A percentile compares a stretch with the other conserved stretches of the same genome.
Conservation (phyloP, 2,329 filamentous ascomycete species). For the Alternaria solani region DNA sequence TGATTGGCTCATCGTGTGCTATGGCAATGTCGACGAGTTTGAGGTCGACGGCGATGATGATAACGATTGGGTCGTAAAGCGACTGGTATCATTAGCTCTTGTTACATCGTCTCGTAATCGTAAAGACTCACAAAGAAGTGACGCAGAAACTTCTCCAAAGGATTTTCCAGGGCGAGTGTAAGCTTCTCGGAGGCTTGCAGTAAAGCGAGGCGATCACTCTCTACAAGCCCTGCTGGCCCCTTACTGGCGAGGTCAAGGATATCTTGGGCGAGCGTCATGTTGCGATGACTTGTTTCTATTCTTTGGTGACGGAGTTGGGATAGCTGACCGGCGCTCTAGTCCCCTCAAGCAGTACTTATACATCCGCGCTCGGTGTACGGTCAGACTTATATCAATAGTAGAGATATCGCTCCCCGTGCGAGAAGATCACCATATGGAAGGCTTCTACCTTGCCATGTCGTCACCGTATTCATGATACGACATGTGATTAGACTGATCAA, state of each 20-base stretch:
- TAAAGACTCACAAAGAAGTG: conserved; percentile 6
- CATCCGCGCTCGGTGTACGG: not conserved
- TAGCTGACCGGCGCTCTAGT: not conserved
- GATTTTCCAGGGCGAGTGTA: conserved; percentile 12
- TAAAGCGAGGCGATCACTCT: conserved; percentile 17
- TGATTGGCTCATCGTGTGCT: conserved; percentile 14
- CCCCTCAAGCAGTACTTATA: not conserved
- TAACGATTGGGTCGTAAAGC: not conserved
- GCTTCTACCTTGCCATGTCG: not conserved
- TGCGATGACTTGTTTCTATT: not conserved
- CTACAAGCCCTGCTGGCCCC: conserved; percentile 13
- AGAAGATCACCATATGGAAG: not conserved
- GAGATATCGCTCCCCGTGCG: not conserved
- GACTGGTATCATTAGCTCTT: not conserved
- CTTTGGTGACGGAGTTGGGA: not conserved
- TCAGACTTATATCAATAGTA: not conserved
- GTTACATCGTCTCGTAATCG: not conserved
- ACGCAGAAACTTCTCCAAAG: conserved; percentile 15
- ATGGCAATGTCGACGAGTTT: conserved; percentile 24
- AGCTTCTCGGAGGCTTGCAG: conserved; percentile 16
- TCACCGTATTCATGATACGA: not conserved
- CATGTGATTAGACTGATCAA: not conserved
- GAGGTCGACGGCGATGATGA: conserved; percentile 24
- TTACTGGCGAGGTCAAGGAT: conserved; percentile 5
- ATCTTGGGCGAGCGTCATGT: conserved; percentile 4